Evolutionary conservation across 371 early-diverging fungal genomes (phyloP), one percentile per base, ranked within the genome.

Genomic region (Lichtheimia hyalospora): DNA sequence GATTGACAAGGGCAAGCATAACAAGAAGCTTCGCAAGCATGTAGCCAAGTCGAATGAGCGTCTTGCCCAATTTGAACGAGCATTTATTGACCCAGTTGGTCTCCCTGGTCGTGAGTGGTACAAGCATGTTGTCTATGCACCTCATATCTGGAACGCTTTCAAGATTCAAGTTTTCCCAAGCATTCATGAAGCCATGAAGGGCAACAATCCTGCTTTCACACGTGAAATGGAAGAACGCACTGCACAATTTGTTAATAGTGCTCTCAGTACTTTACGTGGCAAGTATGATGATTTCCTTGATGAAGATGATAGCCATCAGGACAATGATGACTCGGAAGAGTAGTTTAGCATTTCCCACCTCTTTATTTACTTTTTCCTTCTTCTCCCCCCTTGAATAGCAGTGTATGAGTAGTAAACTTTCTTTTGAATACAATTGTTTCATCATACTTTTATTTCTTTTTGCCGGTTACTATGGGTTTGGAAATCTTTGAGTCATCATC

Each of bases 81-180:
- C 72, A 34, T 78, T 85, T 54, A 60, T 83, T 24, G 76, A 78
- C 27, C 66, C 70, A 5, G 67, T 70, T 51, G 85, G 85, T 25
- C 64, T 84, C 10, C 73, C 75, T 4, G 73, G 76, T 5, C 71
- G 83, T 39, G 54, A 61, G 18, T 85, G 85, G 85, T 83, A 70
- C 66, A 75, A 77, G 46, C 85, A 85, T 50, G 61, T 72, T 1
- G 61, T 85, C 1, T 72, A 74, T 49, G 74, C 80, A 21, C 49
- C 57, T 20, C 34, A 24, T 27, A 39, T 57, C 39, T 79, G 80
- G 78, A 52, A 64, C 27, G 79, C 73, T 42, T 73, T 77, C 44
- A 68, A 62, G 10, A 55, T 69, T 21, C 74, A 73, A 63, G 50
- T 66, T 5, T 74, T 82, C 49, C 79, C 82, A 2, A 67, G 70